These are phyloP conservation scores for Eimeria acervulina DNA, from an alignment of 169 alveolate species.

Conservation along the genomic window DNA sequence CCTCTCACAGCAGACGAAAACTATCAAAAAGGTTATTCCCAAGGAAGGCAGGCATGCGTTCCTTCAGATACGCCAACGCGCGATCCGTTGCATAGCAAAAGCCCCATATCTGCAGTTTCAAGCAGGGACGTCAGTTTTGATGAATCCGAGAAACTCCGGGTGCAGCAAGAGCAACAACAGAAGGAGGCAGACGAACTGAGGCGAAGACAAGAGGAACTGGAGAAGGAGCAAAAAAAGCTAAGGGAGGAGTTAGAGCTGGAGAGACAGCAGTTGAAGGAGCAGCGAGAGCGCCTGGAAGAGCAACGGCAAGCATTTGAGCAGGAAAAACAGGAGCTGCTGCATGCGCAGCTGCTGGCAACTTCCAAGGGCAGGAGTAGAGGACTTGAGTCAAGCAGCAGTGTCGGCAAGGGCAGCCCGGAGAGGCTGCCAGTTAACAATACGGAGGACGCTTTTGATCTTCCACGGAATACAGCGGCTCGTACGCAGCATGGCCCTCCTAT, in stretches of 20 bases:
- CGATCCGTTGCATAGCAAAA: conserved; percentile 22
- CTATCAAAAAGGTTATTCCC: not conserved
- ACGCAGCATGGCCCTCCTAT: conserved; percentile 5
- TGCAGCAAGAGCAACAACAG: conserved; percentile 65
- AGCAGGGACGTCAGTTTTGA: conserved; percentile 54
- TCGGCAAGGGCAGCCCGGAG: not conserved
- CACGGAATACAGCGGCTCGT: conserved; percentile 16
- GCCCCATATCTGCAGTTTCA: not conserved
- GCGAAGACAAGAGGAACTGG: conserved; percentile 71
- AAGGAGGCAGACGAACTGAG: conserved; percentile 36
- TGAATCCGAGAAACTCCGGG: conserved; percentile 30
- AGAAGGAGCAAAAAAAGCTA: conserved; percentile 42
- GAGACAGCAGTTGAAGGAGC: conserved; percentile 51
- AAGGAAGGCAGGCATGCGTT: conserved; percentile 16
- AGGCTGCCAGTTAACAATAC: conserved; percentile 30
- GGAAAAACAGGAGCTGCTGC: conserved; percentile 48
- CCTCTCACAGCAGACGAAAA: conserved; percentile 35
- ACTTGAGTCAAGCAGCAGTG: not conserved
- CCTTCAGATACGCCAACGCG: not conserved
- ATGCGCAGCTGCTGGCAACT: conserved; percentile 16
- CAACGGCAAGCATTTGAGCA: conserved; percentile 58
- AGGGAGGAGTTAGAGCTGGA: conserved; percentile 51
- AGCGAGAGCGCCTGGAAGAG: conserved; percentile 50
- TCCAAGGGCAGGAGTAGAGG: conserved; percentile 3
- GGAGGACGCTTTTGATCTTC: not conserved